phyloP scores from a whole-genome alignment of 805 yeast genomes.

The Isabelozyma heimii region DNA sequence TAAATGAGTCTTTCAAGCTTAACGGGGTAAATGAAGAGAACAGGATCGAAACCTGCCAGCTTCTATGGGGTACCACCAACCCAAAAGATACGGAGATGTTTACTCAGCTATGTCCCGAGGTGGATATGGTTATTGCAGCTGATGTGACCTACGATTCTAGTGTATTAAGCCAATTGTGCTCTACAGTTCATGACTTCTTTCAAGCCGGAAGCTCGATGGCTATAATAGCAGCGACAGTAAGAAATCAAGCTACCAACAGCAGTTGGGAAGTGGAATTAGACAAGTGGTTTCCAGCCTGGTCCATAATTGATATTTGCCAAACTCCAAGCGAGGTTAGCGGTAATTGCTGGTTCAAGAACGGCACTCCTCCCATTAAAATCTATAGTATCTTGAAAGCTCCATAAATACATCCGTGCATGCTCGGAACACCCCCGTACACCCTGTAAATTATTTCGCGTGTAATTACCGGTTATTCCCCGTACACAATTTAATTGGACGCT shows the following conservation, averaged over 20 bases:
- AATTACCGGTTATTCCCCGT: not conserved
- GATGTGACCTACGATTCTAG: conserved; percentile 83
- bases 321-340: not conserved
- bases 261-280: conserved; percentile 29
- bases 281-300: conserved; percentile 11
- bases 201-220: conserved; percentile 27
- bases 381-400: not conserved
- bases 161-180: conserved; percentile 54
- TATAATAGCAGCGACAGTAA: conserved; percentile 69
- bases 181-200: conserved; percentile 43
- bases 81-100: conserved; percentile 30
- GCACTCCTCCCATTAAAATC: conserved; percentile 12
- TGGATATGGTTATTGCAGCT: conserved; percentile 68
- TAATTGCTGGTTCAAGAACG: conserved; percentile 17
- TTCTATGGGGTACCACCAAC: conserved; percentile 56
- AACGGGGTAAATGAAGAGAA: conserved; percentile 31
- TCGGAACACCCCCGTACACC: not conserved
- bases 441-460: not conserved
- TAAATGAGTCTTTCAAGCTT: conserved; percentile 41
- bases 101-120: conserved; percentile 28
- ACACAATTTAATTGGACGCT: conserved; percentile 8
- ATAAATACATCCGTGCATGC: not conserved
- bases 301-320: not conserved
- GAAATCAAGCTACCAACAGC: conserved; percentile 46
- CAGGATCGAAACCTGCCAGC: conserved; percentile 24